phyloP scores from a whole-genome alignment of 208 protist genomes.

The Leishmania amazonensis region DNA sequence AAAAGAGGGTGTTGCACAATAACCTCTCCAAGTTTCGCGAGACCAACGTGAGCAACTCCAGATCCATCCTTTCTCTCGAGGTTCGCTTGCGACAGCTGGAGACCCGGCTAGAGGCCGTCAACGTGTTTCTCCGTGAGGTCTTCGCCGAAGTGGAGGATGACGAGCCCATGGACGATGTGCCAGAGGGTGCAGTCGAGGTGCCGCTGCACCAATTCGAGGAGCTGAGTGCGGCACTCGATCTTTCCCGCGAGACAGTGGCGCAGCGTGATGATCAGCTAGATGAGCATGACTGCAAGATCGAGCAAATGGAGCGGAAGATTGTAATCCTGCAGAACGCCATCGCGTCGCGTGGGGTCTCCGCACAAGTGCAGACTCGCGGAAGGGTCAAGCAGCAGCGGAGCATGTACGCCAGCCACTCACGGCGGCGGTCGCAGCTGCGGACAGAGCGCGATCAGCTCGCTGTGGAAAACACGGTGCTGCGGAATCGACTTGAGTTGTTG shows the following conservation, averaged over 20 bases:
- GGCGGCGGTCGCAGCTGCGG: slow-evolving; percentile 47
- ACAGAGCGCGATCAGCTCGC: slow-evolving; percentile 50
- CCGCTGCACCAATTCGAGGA: slow-evolving; percentile 73
- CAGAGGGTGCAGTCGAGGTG: slow-evolving; percentile 61
- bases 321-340: slow-evolving; percentile 73
- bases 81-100: slow-evolving; percentile 77
- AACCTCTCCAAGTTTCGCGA: slow-evolving; percentile 76
- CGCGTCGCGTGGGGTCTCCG: slow-evolving; percentile 53
- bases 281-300: slow-evolving; percentile 67
- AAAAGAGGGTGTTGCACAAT: slow-evolving; percentile 76
- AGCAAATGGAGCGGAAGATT: slow-evolving; percentile 78
- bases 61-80: slow-evolving; percentile 79
- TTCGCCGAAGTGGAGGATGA: slow-evolving; percentile 73
- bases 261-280: slow-evolving; percentile 77
- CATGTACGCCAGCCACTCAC: slow-evolving; percentile 35
- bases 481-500: slow-evolving; percentile 11
- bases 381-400: slow-evolving; percentile 61
- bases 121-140: slow-evolving; percentile 76
- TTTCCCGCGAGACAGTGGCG: slow-evolving; percentile 59
- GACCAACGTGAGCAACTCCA: slow-evolving; percentile 66
- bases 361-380: slow-evolving; percentile 47
- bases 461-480: slow-evolving; percentile 52
- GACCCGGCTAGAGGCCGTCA: slow-evolving; percentile 68
- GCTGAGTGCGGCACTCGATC: slow-evolving; percentile 58
- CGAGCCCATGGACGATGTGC: slow-evolving; percentile 59